These are phyloP conservation scores for Penicillium herquei DNA, from an alignment of 495 filamentous ascomycete species.

Conservation along the genomic window DNA sequence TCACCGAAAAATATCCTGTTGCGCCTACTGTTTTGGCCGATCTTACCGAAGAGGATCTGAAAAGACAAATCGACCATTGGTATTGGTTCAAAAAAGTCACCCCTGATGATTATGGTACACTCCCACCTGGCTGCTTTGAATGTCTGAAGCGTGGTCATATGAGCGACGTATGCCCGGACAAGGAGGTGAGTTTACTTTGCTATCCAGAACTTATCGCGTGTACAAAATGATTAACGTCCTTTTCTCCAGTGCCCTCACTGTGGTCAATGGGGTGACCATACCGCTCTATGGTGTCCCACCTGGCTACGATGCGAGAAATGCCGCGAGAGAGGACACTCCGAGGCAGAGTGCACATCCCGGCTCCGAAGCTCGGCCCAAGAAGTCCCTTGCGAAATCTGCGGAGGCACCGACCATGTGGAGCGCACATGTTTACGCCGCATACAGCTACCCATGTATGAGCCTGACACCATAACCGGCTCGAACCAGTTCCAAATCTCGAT, in stretches of 20 bases:
- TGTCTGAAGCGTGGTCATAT: slow-evolving; percentile 48
- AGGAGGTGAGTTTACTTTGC: slow-evolving; percentile 35
- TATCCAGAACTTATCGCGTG: background rate
- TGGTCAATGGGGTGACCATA: slow-evolving; percentile 38
- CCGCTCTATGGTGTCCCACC: slow-evolving; percentile 37
- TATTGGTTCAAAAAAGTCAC: slow-evolving; percentile 60
- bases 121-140: slow-evolving; percentile 56
- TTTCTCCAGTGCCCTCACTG: slow-evolving; percentile 41
- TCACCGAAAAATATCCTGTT: slow-evolving; percentile 36
- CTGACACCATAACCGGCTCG: slow-evolving; percentile 12
- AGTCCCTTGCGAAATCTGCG: slow-evolving; percentile 47
- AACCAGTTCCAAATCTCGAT: slow-evolving; percentile 37
- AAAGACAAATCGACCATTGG: slow-evolving; percentile 38
- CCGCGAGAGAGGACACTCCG: slow-evolving; percentile 45
- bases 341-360: slow-evolving; percentile 34
- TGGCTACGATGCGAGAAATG: slow-evolving; percentile 46
- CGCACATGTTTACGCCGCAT: slow-evolving; percentile 43
- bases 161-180: slow-evolving; percentile 41
- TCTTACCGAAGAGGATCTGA: slow-evolving; percentile 41
- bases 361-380: slow-evolving; percentile 38
- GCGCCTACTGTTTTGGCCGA: slow-evolving; percentile 41
- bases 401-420: slow-evolving; percentile 39
- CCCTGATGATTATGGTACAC: slow-evolving; percentile 55
- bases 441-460: slow-evolving; percentile 27
- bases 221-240: background rate